phyloP scores from a whole-genome alignment of 768 basidiomycete genomes.

The Pulveroboletus sp. region DNA sequence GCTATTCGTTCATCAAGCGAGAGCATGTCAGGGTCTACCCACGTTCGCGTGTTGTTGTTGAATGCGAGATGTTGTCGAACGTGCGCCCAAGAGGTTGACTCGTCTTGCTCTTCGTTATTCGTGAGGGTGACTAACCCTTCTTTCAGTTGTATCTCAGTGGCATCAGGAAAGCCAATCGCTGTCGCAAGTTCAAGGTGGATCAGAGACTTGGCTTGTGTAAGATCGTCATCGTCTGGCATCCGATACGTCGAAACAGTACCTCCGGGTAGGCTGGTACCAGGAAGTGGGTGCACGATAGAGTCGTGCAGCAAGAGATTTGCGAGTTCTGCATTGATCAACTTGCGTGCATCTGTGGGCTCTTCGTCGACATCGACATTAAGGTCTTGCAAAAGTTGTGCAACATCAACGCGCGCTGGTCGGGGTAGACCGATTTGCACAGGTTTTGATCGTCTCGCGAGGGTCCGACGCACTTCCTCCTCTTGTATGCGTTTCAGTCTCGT shows the following conservation, averaged over 20 bases:
- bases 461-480: conserved; percentile 75
- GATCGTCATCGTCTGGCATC: conserved; percentile 70
- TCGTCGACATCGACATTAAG: conserved; percentile 48
- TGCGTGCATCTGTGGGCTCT: conserved; percentile 48
- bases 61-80: conserved; percentile 60
- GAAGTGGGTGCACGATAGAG: conserved; percentile 78
- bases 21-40: conserved; percentile 65
- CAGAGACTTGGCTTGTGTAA: conserved; percentile 61
- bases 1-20: conserved; percentile 52
- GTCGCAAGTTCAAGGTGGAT: conserved; percentile 80
- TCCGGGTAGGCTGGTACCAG: conserved; percentile 79
- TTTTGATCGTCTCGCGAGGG: conserved; percentile 76
- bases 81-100: conserved; percentile 66
- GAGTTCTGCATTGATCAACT: conserved; percentile 73
- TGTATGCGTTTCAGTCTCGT: conserved; percentile 56
- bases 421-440: conserved; percentile 81
- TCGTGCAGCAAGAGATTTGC: conserved; percentile 81
- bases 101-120: conserved; percentile 57
- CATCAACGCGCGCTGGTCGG: conserved; percentile 79
- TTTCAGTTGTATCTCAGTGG: conserved; percentile 72
- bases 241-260: conserved; percentile 63
- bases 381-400: conserved; percentile 54
- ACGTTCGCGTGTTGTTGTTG: conserved; percentile 49
- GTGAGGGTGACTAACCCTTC: conserved; percentile 66
- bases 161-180: conserved; percentile 80